Conservation (phyloP, 1,284 basidiomycete species). For the Sphagnurus paluster region DNA sequence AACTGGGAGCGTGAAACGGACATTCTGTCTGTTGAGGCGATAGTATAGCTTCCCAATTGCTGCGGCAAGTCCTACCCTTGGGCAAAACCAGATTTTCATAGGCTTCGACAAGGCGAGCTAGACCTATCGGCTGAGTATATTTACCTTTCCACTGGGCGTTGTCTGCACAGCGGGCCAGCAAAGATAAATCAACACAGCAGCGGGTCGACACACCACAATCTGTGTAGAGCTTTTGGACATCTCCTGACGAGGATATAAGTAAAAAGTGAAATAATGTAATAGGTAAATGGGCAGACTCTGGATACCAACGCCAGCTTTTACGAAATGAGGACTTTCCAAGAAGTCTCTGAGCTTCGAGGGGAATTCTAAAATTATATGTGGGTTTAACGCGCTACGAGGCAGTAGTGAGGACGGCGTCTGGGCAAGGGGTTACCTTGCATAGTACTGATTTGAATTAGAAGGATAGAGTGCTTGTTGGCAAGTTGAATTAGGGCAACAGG, state of each 20-base stretch:
- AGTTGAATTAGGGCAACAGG: slow-evolving; percentile 72
- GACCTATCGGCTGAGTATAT: slow-evolving; percentile 54
- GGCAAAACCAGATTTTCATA: slow-evolving; percentile 52
- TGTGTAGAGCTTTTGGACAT: slow-evolving; percentile 59
- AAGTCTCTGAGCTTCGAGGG: slow-evolving; percentile 50
- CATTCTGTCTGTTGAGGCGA: slow-evolving; percentile 53
- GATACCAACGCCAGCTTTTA: slow-evolving; percentile 74
- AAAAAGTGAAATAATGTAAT: slow-evolving; percentile 3
- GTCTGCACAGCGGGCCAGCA: slow-evolving; percentile 68
- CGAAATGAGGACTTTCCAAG: slow-evolving; percentile 47
- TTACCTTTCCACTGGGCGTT: slow-evolving; percentile 67
- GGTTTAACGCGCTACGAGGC: slow-evolving; percentile 1
- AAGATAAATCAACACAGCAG: slow-evolving; percentile 66
- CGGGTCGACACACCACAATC: slow-evolving; percentile 52
- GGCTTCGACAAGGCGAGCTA: slow-evolving; percentile 57
- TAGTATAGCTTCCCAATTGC: slow-evolving; percentile 65
- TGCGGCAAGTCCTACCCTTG: slow-evolving; percentile 61
- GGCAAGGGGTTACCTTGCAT: slow-evolving; percentile 50
- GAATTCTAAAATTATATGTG: slow-evolving; percentile 42
- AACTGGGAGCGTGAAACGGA: slow-evolving; percentile 26
- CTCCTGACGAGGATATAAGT: slow-evolving; percentile 41
- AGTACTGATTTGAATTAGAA: slow-evolving; percentile 62
- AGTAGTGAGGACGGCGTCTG: not conserved
- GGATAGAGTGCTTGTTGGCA: slow-evolving; percentile 49
- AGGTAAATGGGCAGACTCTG: slow-evolving; percentile 45